A percentile compares a stretch with the other conserved stretches of the same genome.
Evolutionary conservation across 768 basidiomycete species (phyloP).

Genomic region (Termitomyces sp.): DNA sequence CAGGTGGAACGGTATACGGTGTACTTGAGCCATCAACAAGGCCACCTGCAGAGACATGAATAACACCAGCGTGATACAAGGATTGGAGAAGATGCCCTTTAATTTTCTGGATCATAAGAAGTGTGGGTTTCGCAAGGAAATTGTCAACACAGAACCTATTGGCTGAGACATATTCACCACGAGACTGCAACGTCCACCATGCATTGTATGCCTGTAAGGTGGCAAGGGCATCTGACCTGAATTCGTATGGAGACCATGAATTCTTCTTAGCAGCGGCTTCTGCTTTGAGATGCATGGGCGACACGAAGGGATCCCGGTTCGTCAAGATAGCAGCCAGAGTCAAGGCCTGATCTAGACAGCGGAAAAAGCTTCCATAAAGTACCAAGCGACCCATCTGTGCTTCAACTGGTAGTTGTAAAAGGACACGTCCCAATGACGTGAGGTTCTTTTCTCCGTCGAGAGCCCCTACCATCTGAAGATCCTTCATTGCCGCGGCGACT

Average conservation of each 20-base stretch:
- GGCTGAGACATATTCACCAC: slow-evolving; percentile 58
- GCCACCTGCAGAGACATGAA: slow-evolving; percentile 76
- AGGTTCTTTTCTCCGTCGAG: slow-evolving; percentile 70
- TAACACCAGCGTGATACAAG: slow-evolving; percentile 74
- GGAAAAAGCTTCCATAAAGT: slow-evolving; percentile 88
- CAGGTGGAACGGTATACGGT: slow-evolving; percentile 47
- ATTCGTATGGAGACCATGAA: slow-evolving; percentile 74
- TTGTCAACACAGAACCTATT: slow-evolving; percentile 79
- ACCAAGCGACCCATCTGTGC: slow-evolving; percentile 87
- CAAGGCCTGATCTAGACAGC: slow-evolving; percentile 82
- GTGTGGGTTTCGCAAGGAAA: slow-evolving; percentile 83
- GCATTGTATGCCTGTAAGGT: slow-evolving; percentile 74
- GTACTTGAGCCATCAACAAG: slow-evolving; percentile 27
- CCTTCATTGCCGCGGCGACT: slow-evolving; percentile 72
- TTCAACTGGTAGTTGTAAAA: slow-evolving; percentile 87
- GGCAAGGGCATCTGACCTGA: slow-evolving; percentile 80
- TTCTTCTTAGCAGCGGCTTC: slow-evolving; percentile 71
- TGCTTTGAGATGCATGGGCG: slow-evolving; percentile 69
- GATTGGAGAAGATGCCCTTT: slow-evolving; percentile 73
- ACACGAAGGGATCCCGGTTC: slow-evolving; percentile 86
- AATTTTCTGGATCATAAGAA: slow-evolving; percentile 77
- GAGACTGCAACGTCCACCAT: slow-evolving; percentile 71
- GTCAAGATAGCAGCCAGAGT: slow-evolving; percentile 90
- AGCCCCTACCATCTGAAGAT: slow-evolving; percentile 83
- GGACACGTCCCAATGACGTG: slow-evolving; percentile 82